Evolutionary conservation across 345 rosid species (phyloP), one percentile per base, ranked within the genome.

Genomic region (Trapa bicornis): DNA sequence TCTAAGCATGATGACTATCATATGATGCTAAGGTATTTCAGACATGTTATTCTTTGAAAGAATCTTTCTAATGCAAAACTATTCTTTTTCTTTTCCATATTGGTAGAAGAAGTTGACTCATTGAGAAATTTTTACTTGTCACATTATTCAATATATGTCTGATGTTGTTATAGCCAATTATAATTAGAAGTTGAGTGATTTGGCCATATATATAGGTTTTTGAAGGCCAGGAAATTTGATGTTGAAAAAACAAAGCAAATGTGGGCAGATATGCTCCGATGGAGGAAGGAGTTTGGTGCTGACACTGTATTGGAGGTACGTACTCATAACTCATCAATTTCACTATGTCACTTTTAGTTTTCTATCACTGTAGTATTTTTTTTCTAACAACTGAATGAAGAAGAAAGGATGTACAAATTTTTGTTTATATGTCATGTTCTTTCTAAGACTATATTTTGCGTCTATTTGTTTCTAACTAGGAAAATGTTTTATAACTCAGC

Each of bases 201-300:
- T 48, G 7, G 8, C 37, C 29, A 22, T 67, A 47, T 58, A n/a
- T 72, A 43, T 75, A 88, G 98, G 68, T 92, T 88, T 79, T 79
- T 88, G 83, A 94, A 81, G 82, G 99, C 99, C 12, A 91, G 99
- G 75, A 94, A 91, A 70, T 91, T 87, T 9, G 97, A 94, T 66
- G 61, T 87, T 14, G 98, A 90, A 64, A 93, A 88, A 79, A 71
- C 97, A 61, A 93, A 93, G 79, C 95, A 75, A 62, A 91, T 94
- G 99, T 94, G 99, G 97, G 71, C 89, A 43, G 89, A 83, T 50
- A 94, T 94, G 99, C 81, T 94, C 45, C 77, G 73, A 1, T 94
- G 99, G 99, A 87, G 99, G 76, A 86, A 86, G 65, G 95, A 86
- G 67, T 90, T 90, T 71, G 88, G 95, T 65, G 79, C 94, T 15